Base-by-base conservation (phyloP, 2,329 filamentous ascomycete species). In the Aspergillus amoenus region DNA sequence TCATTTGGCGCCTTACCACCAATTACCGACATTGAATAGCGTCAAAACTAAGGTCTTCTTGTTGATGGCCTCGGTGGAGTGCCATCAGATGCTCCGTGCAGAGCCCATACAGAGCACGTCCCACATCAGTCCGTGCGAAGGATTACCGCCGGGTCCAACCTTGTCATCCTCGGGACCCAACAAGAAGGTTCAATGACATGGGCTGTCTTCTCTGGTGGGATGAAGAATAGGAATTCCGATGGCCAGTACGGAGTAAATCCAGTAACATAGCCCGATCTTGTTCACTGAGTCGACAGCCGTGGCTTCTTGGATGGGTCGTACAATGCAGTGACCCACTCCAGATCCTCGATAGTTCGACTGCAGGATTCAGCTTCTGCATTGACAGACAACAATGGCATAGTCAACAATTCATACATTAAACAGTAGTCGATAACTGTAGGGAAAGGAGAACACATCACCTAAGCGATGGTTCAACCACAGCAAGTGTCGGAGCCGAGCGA, bases 291-390 rank as follows among this genome's bases (percentile, higher is more conserved):
- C 53, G 50, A 43, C 43, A 46, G 42, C 22, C 12, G n/a, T 21
- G 32, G 21, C 39, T 45, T 22, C 18, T 27, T 18, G 18, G 24
- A 34, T 50, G 50, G 54, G 52, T 54, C 41, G 45, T 43, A 52
- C 40, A 52, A n/a, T 32, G 30, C 42, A 52, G 47, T 50, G 55
- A 60, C 58, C 58, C 41, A 52, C 53, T 37, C 45, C 17, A 34
- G 44, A 40, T 24, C 45, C 40, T 54, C 54, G 53, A 56, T 57
- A 51, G 52, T 58, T 58, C 45, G 37, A 27, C 17, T 34, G 32
- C 45, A 49, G 56, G 52, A 60, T 60, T 52, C 18, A 32, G 37
- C 52, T 42, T n/a, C 49, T 49, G 56, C 37, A 58, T n/a, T 44
- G 18, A 45, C 50, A 34, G 51, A 30, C 44, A 40, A 49, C 40